phyloP scores from a whole-genome alignment of 2,329 filamentous ascomycete genomes.

The Ascochyta koolunga region DNA sequence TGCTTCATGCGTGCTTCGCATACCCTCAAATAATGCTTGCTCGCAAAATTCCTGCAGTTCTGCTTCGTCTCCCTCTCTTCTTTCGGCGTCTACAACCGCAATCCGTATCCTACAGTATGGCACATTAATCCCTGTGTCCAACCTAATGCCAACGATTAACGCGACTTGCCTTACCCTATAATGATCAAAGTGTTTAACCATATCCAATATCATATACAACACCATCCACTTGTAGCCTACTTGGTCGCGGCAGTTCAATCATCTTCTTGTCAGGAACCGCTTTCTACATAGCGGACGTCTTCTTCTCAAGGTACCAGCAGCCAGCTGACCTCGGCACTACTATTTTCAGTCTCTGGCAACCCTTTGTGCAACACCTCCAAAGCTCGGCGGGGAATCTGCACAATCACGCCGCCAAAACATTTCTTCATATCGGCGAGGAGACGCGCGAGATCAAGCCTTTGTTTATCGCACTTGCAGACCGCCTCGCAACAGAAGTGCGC shows the following conservation, averaged over 20 bases:
- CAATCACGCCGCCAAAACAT: constrained; percentile 16
- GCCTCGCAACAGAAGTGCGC: constrained; percentile 14
- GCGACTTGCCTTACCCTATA: constrained; percentile 19
- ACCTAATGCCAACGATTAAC: constrained; percentile 33
- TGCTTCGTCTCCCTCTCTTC: constrained; percentile 1
- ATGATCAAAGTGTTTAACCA: constrained; percentile 29
- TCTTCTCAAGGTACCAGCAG: constrained; percentile 3
- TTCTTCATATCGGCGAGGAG: constrained; percentile 9
- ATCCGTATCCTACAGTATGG: constrained; percentile 20
- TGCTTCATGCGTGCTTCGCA: constrained; percentile 26
- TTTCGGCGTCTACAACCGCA: constrained; percentile 7
- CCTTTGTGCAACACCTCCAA: constrained; percentile 23
- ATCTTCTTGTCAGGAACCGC: constrained; percentile 29
- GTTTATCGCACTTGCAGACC: constrained; percentile 17
- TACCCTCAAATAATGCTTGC: constrained; percentile 17
- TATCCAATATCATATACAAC: constrained; percentile 31
- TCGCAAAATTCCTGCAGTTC: constrained; percentile 1
- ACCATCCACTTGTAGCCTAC: constrained; percentile 27
- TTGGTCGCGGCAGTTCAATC: constrained; percentile 20
- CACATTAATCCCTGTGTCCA: constrained; percentile 21
- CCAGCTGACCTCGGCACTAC: constrained; percentile 4
- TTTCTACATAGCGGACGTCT: constrained; percentile 19
- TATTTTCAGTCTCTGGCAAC: constrained; percentile 14
- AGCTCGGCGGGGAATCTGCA: constrained; percentile 17
- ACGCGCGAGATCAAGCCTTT: constrained; percentile 11